phyloP scores from a whole-genome alignment of 192 early-diverging fungal genomes.

The Backusella circina region DNA sequence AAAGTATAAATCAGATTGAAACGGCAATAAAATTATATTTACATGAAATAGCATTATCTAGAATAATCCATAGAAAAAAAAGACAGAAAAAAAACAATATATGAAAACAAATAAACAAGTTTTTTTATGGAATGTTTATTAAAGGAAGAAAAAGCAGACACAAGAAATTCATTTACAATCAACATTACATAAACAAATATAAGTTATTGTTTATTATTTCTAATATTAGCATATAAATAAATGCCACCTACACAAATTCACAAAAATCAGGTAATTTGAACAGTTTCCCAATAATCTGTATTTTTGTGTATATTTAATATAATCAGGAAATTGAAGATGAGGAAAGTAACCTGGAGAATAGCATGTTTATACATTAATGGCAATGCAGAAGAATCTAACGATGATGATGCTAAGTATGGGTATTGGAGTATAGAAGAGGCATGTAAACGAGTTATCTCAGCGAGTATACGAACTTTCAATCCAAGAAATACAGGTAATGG shows the following conservation, averaged over 20 bases:
- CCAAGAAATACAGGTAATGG: constrained; percentile 63
- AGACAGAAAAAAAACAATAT: neutral
- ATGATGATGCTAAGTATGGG: neutral
- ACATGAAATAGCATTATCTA: neutral
- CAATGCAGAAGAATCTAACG: neutral
- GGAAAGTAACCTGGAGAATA: constrained; percentile 11
- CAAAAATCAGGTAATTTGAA: constrained; percentile 79
- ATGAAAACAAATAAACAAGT: neutral
- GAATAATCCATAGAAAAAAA: neutral
- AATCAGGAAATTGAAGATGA: constrained; percentile 63
- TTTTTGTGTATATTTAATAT: constrained; percentile 58
- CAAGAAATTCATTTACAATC: neutral
- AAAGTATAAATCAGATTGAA: neutral
- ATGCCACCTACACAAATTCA: constrained; percentile 67
- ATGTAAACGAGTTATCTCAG: constrained; percentile 78
- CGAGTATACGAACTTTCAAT: constrained; percentile 78
- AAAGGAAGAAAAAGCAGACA: neutral
- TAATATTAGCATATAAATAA: constrained; percentile 38
- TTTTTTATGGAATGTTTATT: constrained; percentile 2
- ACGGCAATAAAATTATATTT: neutral
- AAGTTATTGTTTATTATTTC: neutral
- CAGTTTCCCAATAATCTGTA: constrained; percentile 87
- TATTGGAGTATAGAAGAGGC: constrained; percentile 58
- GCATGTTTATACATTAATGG: neutral
- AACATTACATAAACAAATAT: neutral